Base-by-base conservation (phyloP, 805 yeast genomes). In the Metschnikowia vanudenii region DNA sequence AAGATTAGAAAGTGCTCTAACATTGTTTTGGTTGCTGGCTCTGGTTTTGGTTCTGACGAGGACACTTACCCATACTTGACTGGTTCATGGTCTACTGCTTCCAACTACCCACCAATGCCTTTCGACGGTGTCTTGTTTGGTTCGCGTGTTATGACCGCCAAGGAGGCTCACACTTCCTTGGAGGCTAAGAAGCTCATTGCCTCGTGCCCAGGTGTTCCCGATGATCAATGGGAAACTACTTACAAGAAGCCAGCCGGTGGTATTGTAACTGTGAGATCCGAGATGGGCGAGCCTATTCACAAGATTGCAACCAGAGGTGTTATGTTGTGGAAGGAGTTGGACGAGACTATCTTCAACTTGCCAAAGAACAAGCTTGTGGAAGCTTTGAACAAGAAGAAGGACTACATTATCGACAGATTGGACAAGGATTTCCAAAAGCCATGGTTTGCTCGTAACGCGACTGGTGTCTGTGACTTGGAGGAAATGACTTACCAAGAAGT, bases 231-330 rank as follows among this genome's bases (percentile, higher is more conserved):
- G 99, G 98, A 94, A 71, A 78, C 79, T 60, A 88, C 97, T 40
- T 94, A 94, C 76, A 86, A 87, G 75, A 85, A 85, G 64, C 92
- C 97, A 62, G 84, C 97, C 50, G 99, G 99, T 75, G 99, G 99
- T 71, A 82, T 94, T 56, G 76, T 94, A 58, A 92, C 99, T 46
- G 99, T 94, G 52, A 79, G 88, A 65, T 92, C 98, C 14, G 99
- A 94, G 76, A 94, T 94, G 99, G 99, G 99, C 65, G 99, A 94
- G 76, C 99, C 99, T 63, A 94, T 94, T 64, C 99, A 94, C 73
- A 94, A 94, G 76, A 80, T 94, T 57, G 98, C 99, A 26, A 94
- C 99, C 49, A 85, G 99, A 68, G 97, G 97, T 78, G 98, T 94
- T 50, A 65, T 88, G 70, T 82, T 94, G 67, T 94, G 99, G 99